These are phyloP conservation scores for Astrothelium macrocarpum DNA, from an alignment of 495 filamentous ascomycete genomes.

Conservation along the genomic window DNA sequence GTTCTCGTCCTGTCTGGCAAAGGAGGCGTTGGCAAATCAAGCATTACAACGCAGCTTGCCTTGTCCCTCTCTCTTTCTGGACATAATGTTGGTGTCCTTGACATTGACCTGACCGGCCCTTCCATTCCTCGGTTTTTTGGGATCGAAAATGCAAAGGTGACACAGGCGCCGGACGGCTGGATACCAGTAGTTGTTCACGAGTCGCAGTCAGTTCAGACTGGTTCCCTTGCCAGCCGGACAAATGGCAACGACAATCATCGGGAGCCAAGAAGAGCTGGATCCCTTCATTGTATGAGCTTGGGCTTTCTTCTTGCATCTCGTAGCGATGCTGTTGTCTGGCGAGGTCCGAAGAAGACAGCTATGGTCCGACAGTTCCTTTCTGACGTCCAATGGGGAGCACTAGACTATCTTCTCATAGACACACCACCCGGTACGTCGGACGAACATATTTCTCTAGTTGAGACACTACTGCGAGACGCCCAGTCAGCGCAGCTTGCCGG, in stretches of 20 bases:
- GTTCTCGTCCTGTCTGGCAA: conserved; percentile 79
- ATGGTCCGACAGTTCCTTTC: conserved; percentile 95
- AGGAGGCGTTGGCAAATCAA: conserved; percentile 96
- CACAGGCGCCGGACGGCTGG: conserved; percentile 82
- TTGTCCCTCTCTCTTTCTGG: conserved; percentile 76
- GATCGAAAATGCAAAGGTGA: conserved; percentile 80
- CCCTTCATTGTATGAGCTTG: conserved; percentile 82
- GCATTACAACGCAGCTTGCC: conserved; percentile 87
- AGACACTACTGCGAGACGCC: conserved; percentile 58
- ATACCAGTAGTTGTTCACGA: conserved; percentile 74
- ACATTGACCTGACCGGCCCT: conserved; percentile 91
- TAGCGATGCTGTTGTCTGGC: conserved; percentile 90
- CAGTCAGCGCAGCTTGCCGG: conserved; percentile 49
- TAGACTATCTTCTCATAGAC: conserved; percentile 88
- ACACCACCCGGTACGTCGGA: conserved; percentile 95
- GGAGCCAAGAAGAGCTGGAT: conserved; percentile 38
- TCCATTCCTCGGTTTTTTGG: conserved; percentile 91
- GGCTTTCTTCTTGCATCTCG: conserved; percentile 78
- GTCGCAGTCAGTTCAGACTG: conserved; percentile 24
- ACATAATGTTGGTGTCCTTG: conserved; percentile 85
- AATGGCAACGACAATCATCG: conserved; percentile 6
- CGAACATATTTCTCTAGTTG: conserved; percentile 90
- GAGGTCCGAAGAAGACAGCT: conserved; percentile 96
- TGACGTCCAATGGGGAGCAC: conserved; percentile 80
- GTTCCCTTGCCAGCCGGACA: conserved; percentile 29